phyloP scores from a whole-genome alignment of 176 grass and related monocot species.

The Canna indica region DNA sequence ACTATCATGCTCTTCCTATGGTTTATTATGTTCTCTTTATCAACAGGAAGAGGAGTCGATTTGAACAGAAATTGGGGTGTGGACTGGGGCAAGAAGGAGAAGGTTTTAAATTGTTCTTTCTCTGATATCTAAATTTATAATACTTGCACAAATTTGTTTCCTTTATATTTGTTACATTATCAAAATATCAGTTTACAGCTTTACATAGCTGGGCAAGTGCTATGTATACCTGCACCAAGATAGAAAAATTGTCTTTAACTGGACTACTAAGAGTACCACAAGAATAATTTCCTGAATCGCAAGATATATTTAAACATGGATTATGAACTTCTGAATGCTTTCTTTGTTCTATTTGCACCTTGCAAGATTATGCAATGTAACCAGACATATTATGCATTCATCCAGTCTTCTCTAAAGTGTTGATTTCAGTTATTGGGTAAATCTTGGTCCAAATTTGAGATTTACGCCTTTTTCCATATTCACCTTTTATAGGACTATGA shows the following conservation, averaged over 20 bases:
- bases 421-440: not conserved
- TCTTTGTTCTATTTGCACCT: too few relatives aligned
- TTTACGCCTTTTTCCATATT: not conserved
- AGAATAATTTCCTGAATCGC: not conserved
- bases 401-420: not conserved
- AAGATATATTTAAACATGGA: not conserved
- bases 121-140: not conserved
- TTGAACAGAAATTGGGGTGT: constrained; percentile 99
- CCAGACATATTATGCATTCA: not conserved
- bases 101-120: constrained; percentile 26
- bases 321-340: too few relatives aligned
- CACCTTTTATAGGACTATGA: constrained; percentile 75
- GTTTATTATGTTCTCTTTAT: constrained; percentile 14
- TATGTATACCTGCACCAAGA: not conserved
- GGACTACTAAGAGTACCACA: not conserved
- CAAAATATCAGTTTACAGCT: not conserved
- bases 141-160: not conserved
- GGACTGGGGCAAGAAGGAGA: constrained; percentile 98
- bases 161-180: not conserved
- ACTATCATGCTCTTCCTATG: not conserved
- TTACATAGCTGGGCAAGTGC: not conserved
- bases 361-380: too few relatives aligned
- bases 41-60: constrained; percentile 92
- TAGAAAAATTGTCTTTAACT: not conserved
- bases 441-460: not conserved